Evolutionary conservation across 129 eudicot genomes (phyloP), one percentile per base, ranked within the genome.

Genomic region (Artemisia tridentata): DNA sequence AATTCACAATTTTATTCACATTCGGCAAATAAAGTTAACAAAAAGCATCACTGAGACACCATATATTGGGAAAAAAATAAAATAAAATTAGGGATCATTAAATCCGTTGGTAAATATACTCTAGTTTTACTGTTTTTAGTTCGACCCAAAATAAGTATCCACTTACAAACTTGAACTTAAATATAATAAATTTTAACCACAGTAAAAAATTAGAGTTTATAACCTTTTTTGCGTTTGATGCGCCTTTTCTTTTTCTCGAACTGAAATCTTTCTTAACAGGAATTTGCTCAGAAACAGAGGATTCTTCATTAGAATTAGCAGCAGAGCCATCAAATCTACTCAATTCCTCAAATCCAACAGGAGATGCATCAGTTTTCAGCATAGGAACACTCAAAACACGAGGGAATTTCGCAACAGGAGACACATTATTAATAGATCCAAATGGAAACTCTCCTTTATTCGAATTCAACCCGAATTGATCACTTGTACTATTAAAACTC

Each of bases 351-450:
- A 59, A 58, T 51, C 79, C 76, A 72, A 78, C 76, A 4, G 71
- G 66, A 58, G 86, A 75, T 77, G 81, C 76, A 18, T 56, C 84
- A 14, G 25, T 74, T 69, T 82, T 88, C 16, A 91, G 64, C n/a
- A 80, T 72, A 23, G 95, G 95, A 46, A 82, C 89, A 69, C 98
- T 92, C 3, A 82, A 79, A 77, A 86, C 86, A 57, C 96, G 81
- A 0, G 80, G 81, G 13, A 89, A 78, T 49, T 82, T 89, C 53
- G 60, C 73, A 49, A 78, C 52, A 25, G 77, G 72, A 64, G 75
- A 77, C 41, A 62, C 68, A 65, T 10, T 66, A 63, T 85, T 76
- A 38, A 7, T 38, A 38, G 45, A 38, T 73, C 88, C 81, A 17
- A 51, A 57, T 13, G 46, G 79, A 69, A 66, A 16, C 14, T 85